phyloP scores from a whole-genome alignment of 2,329 filamentous ascomycete genomes.

The Fusarium bulbicola region DNA sequence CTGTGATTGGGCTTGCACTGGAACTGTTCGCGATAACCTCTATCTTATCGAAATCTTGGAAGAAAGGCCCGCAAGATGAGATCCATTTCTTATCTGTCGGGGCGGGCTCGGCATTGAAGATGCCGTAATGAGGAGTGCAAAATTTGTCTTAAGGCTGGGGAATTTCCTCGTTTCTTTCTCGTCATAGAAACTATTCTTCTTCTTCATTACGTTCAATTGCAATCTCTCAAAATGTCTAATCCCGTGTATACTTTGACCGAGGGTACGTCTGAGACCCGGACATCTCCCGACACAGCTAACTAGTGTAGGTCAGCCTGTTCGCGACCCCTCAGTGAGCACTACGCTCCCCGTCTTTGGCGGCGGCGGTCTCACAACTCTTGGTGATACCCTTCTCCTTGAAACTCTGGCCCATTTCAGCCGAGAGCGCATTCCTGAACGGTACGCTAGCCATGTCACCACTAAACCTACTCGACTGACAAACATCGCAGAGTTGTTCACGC shows the following conservation, averaged over 20 bases:
- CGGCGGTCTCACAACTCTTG: slow-evolving; percentile 8
- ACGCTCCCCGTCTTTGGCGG: slow-evolving; percentile 5
- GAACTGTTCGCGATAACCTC: background rate
- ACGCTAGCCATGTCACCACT: background rate
- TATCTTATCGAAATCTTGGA: slow-evolving; percentile 1
- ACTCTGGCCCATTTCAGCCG: slow-evolving; percentile 9
- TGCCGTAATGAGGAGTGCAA: background rate
- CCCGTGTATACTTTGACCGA: slow-evolving; percentile 9
- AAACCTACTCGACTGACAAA: background rate
- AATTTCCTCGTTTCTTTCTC: background rate
- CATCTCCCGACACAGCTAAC: background rate
- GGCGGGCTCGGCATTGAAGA: background rate
- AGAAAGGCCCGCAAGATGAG: background rate
- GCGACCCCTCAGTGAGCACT: slow-evolving; percentile 14
- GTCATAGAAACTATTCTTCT: background rate
- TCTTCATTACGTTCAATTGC: background rate
- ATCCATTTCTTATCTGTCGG: slow-evolving; percentile 5
- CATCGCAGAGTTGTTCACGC: slow-evolving; percentile 43
- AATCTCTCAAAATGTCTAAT: background rate
- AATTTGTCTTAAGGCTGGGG: background rate
- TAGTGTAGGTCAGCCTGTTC: slow-evolving; percentile 1
- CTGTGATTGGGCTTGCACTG: background rate
- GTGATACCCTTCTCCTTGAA: slow-evolving; percentile 6
- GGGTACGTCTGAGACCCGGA: background rate
- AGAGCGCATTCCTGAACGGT: slow-evolving; percentile 8